Evolutionary conservation across 768 basidiomycete species (phyloP).

Genomic region (Auricularia sp.): DNA sequence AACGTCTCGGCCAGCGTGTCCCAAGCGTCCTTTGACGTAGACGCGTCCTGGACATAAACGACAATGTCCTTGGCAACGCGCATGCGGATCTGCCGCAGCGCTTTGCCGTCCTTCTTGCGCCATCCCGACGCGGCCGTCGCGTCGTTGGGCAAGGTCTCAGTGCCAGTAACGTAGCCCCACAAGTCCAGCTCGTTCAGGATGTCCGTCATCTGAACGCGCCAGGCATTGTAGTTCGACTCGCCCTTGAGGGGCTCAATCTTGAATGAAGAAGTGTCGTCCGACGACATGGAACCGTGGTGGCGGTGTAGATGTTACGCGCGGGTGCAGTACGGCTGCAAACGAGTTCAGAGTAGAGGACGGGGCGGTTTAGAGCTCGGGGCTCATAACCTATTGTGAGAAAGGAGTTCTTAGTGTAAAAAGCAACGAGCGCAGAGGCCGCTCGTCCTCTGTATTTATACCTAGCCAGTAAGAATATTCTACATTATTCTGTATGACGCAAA

Average conservation of each 20-base stretch:
- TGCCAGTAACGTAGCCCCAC: neutral
- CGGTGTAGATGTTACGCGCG: neutral
- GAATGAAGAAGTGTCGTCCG: neutral
- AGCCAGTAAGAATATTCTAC: neutral
- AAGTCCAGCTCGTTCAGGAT: neutral
- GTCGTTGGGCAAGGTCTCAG: no score
- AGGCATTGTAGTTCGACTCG: neutral
- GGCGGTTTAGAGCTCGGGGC: neutral
- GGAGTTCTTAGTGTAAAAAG: neutral
- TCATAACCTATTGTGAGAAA: neutral
- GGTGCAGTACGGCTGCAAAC: neutral
- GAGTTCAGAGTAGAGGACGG: neutral
- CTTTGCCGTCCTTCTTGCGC: slow-evolving; percentile 21
- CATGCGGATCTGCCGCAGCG: slow-evolving; percentile 22
- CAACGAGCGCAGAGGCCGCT: neutral
- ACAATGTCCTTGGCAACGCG: slow-evolving; percentile 19
- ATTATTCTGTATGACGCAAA: neutral
- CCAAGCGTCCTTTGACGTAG: slow-evolving; percentile 21
- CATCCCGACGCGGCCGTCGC: slow-evolving; percentile 10
- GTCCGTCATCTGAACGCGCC: neutral
- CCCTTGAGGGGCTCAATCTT: neutral
- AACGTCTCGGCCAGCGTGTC: slow-evolving; percentile 18
- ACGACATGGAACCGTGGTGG: neutral
- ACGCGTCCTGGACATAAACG: slow-evolving; percentile 19
- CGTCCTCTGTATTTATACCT: neutral